Conservation (phyloP, 768 basidiomycete species). For the Neoboletus subvelutipes region DNA sequence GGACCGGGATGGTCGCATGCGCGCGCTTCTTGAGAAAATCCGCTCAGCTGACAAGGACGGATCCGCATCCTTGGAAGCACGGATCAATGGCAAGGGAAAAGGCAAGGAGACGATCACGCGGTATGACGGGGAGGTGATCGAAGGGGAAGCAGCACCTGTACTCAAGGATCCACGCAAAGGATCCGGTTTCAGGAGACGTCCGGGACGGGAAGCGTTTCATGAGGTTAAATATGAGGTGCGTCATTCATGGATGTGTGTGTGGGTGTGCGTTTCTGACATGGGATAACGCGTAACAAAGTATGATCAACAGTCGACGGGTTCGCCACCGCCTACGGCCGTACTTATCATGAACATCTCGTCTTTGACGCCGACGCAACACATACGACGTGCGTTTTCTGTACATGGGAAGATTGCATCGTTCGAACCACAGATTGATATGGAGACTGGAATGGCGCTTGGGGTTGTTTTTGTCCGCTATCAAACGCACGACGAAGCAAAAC, state of each 20-base stretch:
- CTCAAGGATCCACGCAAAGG: slow-evolving; percentile 57
- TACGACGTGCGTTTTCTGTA: slow-evolving; percentile 62
- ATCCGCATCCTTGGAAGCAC: slow-evolving; percentile 26
- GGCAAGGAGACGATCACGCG: slow-evolving; percentile 58
- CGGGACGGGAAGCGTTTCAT: slow-evolving; percentile 41
- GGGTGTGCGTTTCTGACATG: slow-evolving; percentile 1
- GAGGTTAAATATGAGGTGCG: slow-evolving; percentile 58
- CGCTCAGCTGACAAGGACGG: slow-evolving; percentile 33
- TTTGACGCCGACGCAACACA: slow-evolving; percentile 61
- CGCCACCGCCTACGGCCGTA: slow-evolving; percentile 73
- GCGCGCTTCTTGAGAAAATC: slow-evolving; percentile 42
- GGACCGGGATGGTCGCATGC: slow-evolving; percentile 40
- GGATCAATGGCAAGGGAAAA: slow-evolving; percentile 63
- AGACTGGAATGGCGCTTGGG: slow-evolving; percentile 81
- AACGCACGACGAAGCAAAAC: slow-evolving; percentile 64
- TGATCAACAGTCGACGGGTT: slow-evolving; percentile 68
- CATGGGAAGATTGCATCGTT: slow-evolving; percentile 65
- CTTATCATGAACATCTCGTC: slow-evolving; percentile 71
- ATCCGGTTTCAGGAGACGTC: slow-evolving; percentile 34
- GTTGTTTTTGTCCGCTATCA: slow-evolving; percentile 72
- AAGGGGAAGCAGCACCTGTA: slow-evolving; percentile 40
- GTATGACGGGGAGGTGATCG: slow-evolving; percentile 55
- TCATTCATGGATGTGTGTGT: slow-evolving; percentile 7
- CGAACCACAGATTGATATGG: slow-evolving; percentile 75
- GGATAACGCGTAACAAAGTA: slow-evolving; percentile 46